Evolutionary conservation across 2,329 filamentous ascomycete species (phyloP).

Genomic region (Cercospora berteroae): DNA sequence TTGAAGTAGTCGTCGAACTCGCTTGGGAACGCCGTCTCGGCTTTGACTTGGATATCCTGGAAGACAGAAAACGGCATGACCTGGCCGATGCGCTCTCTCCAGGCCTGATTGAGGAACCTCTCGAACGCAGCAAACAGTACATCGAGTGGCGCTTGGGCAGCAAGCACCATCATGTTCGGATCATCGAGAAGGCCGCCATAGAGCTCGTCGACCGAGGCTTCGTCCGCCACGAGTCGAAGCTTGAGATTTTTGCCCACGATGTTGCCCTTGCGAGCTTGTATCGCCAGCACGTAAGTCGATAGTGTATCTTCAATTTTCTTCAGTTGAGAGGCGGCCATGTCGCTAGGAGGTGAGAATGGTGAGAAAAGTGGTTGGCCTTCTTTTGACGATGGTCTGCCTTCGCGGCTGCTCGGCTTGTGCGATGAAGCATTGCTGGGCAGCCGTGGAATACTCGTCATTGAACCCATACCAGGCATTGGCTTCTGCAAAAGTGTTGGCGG

Average conservation of each 20-base stretch:
- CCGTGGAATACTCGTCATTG: conserved; percentile 24
- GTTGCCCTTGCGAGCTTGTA: conserved; percentile 83
- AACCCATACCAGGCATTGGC: conserved; percentile 31
- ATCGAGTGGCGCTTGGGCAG: conserved; percentile 74
- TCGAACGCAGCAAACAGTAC: conserved; percentile 90
- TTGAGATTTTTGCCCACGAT: conserved; percentile 76
- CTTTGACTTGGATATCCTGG: conserved; percentile 67
- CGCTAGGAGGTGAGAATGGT: conserved; percentile 47
- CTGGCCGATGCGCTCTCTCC: conserved; percentile 83
- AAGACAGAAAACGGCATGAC: conserved; percentile 72
- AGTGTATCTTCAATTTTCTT: conserved; percentile 80
- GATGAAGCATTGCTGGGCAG: conserved; percentile 32
- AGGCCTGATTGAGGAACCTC: conserved; percentile 84
- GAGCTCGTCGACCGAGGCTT: conserved; percentile 79
- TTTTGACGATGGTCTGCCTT: conserved; percentile 37
- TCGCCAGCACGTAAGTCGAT: conserved; percentile 74
- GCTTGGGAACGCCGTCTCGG: conserved; percentile 63
- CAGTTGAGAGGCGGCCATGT: conserved; percentile 55
- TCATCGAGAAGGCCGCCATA: conserved; percentile 87
- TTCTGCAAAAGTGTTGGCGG: conserved; percentile 31
- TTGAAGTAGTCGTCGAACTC: conserved; percentile 66
- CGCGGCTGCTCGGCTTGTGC: conserved; percentile 39
- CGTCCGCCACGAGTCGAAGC: conserved; percentile 67
- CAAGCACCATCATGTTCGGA: conserved; percentile 72
- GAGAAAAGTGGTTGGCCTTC: conserved; percentile 46